Evolutionary conservation across 2,329 filamentous ascomycete genomes (phyloP), one percentile per base, ranked within the genome.

Genomic region (Knufia fluminis): DNA sequence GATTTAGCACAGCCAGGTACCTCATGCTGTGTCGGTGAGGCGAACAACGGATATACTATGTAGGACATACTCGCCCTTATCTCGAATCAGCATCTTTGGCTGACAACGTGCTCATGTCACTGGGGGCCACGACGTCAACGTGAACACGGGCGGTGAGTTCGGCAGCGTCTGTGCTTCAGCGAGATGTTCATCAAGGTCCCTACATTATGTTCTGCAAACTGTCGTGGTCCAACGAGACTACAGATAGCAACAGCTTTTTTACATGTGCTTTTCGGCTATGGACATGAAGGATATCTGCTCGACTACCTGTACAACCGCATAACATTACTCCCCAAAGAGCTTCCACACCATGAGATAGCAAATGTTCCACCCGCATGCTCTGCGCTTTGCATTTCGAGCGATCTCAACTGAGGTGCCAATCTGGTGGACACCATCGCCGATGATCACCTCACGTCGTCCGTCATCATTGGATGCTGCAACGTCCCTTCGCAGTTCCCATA

Each of bases 21-120:
- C n/a, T n/a, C 14, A n/a, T 26, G n/a, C n/a, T 7, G 20, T n/a
- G 40, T 43, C 40, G 40, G 40, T 43, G 40, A 43, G n/a, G 14
- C 14, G 19, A 3, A 14, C 14, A 26, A 9, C 24, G 12, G 24
- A 14, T 14, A 19, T 16, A 43, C 14, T 26, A 26, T 43, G 14
- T 24, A 16, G 10, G 40, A 28, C 22, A 12, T 28, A 3, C 22
- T 36, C n/a, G 40, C 12, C 22, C 12, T 43, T n/a, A 43, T 43
- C 20, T 43, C 40, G 22, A 43, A 26, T 43, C 40, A 43, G 19
- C 40, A 26, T 43, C 40, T 12, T 16, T 28, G 7, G 40, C 40
- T 43, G 40, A 43, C 40, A 43, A 43, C 40, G 40, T 43, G 40
- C 40, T 43, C 40, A 26, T 24, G 40, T 28, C 14, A 26, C 22